Base-by-base conservation (phyloP, 164 flowering plant species). In the Magnolia officinalis region DNA sequence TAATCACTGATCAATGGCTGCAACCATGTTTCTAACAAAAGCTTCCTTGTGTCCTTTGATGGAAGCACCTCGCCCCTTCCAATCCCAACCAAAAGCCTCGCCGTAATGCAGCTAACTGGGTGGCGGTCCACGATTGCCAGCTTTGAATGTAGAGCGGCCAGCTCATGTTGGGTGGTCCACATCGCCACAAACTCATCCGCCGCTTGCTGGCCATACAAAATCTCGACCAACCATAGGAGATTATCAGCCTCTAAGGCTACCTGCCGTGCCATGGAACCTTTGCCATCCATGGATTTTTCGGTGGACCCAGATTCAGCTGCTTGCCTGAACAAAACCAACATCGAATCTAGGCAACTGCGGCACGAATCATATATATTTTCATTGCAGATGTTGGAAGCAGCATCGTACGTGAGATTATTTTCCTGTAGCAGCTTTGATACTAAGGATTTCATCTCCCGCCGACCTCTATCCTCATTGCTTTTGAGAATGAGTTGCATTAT, bases 51-150 rank as follows among this genome's bases (percentile, higher is more conserved):
- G 49, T 92, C 99, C 81, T 91, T 93, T 8, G 86, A 85, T 0
- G 95, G 94, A 58, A 96, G 86, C 76, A 96, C 64, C 84, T 96
- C 97, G 65, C 98, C 97, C 83, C 87, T 90, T 67, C 99, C 99
- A 52, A 96, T 93, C 18, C 96, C 93, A 51, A 94, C 92, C 78
- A 91, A 96, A 6, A 96, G 72, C 87, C 93, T 86, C 4, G 94
- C 90, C 2, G 98, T 91, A 18, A 96, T 87, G 83, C 88, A 87
- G 83, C 98, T 94, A 20, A 92, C 82, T 55, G 88, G 91, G 82
- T 90, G 85, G 16, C 99, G 97, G 24, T 86, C 80, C 68, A 85
- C 85, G 4, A 81, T 82, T 11, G 98, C 92, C 52, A 94, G 77
- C 84, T 83, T 88, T 2, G 86, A 10, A 70, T 94, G 98, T 5